Evolutionary conservation across 169 alveolate genomes (phyloP), one percentile per base, ranked within the genome.

Genomic region (Plasmodium gonderi): DNA sequence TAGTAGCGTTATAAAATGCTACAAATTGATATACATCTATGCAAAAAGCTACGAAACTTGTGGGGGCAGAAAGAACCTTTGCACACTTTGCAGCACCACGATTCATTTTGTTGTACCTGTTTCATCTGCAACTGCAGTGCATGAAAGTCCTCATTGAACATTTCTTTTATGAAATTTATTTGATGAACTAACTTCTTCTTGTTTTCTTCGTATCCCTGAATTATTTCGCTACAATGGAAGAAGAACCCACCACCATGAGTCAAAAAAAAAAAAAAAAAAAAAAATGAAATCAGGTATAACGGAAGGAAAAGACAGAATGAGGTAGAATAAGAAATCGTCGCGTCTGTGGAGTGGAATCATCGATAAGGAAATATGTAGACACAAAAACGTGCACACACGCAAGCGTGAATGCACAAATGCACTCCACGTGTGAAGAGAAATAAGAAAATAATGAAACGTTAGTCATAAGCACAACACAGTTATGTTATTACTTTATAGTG

Each of bases 91-190:
- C 75, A n/a, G n/a, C n/a, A n/a, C n/a, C n/a, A n/a, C n/a, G n/a
- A n/a, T n/a, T n/a, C n/a, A n/a, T 31, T 68, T 20, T 33, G 7
- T n/a, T 7, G 36, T 83, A 83, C 92, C 74, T 49, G 8, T 23
- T 49, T 17, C 42, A 83, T 83, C 38, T 67, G 47, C 9, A 67
- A 45, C 76, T 12, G 54, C 36, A 69, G 3, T n/a, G 60, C 49
- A 23, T 42, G 75, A 23, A 69, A 83, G 42, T 83, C 81, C 60
- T 83, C 77, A 49, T 83, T 83, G 77, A 83, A 83, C 42, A 72
- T 72, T 29, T 83, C 78, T 42, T 83, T 83, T 31, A 83, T 72
- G 65, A 45, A 69, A 36, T 83, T 83, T 47, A 83, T 83, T 60
- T 83, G 92, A 42, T 47, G 64, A 23, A 83, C 17, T 26, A 83